Conservation (phyloP, 2,329 filamentous ascomycete species). For the Rachicladosporium sp. region DNA sequence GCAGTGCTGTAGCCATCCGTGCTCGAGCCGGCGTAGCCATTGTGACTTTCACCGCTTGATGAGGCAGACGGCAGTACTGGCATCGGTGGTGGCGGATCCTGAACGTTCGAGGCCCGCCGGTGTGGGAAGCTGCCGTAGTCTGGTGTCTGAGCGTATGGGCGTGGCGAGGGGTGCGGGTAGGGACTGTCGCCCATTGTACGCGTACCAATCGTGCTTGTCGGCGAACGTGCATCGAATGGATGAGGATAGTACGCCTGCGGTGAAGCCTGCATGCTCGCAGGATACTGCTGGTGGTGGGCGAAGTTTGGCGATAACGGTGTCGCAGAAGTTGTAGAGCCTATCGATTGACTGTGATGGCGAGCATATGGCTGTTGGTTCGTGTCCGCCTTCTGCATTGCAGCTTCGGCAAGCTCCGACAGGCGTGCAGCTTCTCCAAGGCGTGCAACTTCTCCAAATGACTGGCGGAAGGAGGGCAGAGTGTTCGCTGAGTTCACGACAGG, state of each 20-base stretch:
- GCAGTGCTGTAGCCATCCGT: conserved; percentile 23
- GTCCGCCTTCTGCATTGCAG: conserved; percentile 11
- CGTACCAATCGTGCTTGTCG: conserved; percentile 13
- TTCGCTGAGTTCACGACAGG: no score
- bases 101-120: conserved; percentile 12
- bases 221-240: conserved; percentile 12
- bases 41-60: conserved; percentile 20
- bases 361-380: conserved; percentile 9
- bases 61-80: conserved; percentile 16
- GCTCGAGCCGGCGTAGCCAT: conserved; percentile 16
- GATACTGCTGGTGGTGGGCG: conserved; percentile 11
- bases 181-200: conserved; percentile 7
- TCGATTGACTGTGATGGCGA: conserved; percentile 17
- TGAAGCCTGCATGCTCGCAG: conserved; percentile 16
- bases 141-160: conserved; percentile 1
- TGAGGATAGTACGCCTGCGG: conserved; percentile 11
- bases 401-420: conserved; percentile 15
- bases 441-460: no score
- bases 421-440: no score
- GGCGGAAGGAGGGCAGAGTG: no score
- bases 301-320: conserved; percentile 12
- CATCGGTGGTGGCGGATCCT: conserved; percentile 7
- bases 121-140: conserved; percentile 8
- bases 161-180: conserved; percentile 15
- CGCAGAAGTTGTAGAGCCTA: conserved; percentile 18